Evolutionary conservation across 495 filamentous ascomycete genomes (phyloP), one percentile per base, ranked within the genome.

Genomic region (Penicillium atrosanguineum): DNA sequence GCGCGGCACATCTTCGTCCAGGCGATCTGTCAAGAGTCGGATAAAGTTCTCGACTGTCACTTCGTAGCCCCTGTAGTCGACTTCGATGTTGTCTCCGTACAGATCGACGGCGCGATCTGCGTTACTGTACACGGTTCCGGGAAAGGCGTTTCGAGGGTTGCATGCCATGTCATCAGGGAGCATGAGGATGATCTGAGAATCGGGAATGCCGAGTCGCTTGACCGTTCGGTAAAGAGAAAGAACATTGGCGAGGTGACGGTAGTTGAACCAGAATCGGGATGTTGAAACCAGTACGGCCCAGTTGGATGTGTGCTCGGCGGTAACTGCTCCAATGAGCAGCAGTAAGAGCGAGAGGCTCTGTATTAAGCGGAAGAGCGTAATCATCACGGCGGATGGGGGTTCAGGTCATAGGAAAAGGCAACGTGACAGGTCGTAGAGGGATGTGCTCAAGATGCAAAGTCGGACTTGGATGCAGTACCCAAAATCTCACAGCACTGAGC

Each of bases 251-350:
- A 98, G 85, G 65, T 98, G 94, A 39, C 94, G 89, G 75, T 98
- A 98, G 75, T 98, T 98, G 83, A 98, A 98, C 94, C 94, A 98
- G 78, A 98, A 98, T 51, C 94, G 87, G 7, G 95, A 97, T n/a
- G 94, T 98, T 42, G 87, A 92, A 34, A 98, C 94, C 7, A 98
- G 85, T 43, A 98, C 94, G 3, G 94, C 94, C 95, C 95, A 98
- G 69, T 98, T 98, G 57, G 89, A 96, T 1, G 95, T 97, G 71
- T 98, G 94, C 54, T 94, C 89, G 53, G 87, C 84, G 26, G 73
- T 62, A 34, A 78, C 76, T 28, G 68, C 50, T 43, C 75, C 56
- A 42, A 70, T 61, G 44, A 81, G 50, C 18, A 78, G 65, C 31
- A 34, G 31, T 50, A 79, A 56, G 45, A 84, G 62, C 48, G 69